Base-by-base conservation (phyloP, 2,329 filamentous ascomycete genomes). In the Zarea fungicola region DNA sequence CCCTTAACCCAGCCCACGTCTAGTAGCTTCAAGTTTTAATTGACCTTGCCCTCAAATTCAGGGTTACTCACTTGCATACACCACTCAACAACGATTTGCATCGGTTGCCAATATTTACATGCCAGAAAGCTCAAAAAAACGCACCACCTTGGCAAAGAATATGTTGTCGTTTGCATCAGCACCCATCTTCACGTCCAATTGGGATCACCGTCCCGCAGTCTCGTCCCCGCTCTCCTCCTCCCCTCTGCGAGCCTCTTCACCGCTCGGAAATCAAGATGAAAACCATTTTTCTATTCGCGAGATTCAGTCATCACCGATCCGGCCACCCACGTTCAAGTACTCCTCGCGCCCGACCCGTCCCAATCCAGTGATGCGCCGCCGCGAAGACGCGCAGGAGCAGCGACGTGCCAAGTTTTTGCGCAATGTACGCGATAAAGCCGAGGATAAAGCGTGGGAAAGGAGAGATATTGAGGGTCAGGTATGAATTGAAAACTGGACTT, bases 321-420 rank as follows among this genome's bases (percentile, higher is more conserved):
- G 63, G 39, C 61, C 65, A 9, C 57, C 63, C 26, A 68, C 66
- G 23, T 74, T 71, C 62, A 77, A 71, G 50, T 84, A 73, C 56
- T 72, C 78, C 23, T 68, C 77, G 52, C 75, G 81, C 14, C 70
- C 72, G 13, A 67, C 74, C 47, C 84, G 84, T 52, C 73, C 76
- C 29, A 88, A 85, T 53, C 85, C 84, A 0, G 58, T 85, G 6
- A 66, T 83, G 16, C 76, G 78, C 55, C 77, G 69, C 52, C 74
- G 80, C 43, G 79, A 89, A 60, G 80, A 79, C 16, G 72, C 74
- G 1, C 79, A 82, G 48, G 83, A 88, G 60, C 72, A 77, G 47
- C 71, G 87, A 50, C 73, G 87, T 40, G 77, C 78, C 26, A 70
- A 85, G 49, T 92, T 92, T 58, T 68, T 92, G 51, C 80, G 82